Conservation (phyloP, 495 filamentous ascomycete species). For the Xylaria castorea region DNA sequence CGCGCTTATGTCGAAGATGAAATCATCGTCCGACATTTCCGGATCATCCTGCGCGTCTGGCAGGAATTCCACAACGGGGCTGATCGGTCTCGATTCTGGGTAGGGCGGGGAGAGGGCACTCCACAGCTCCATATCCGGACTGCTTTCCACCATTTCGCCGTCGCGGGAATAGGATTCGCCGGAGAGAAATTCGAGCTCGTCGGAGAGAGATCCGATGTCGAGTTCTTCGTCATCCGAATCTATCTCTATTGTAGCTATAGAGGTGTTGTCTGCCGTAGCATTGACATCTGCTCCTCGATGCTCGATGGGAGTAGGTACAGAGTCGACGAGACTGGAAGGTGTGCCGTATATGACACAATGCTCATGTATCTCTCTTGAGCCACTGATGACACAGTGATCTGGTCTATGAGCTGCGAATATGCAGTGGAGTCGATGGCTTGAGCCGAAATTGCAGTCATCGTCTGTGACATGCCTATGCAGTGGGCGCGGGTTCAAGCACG, state of each 20-base stretch:
- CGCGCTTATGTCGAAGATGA: not conserved
- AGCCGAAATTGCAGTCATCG: constrained; percentile 32
- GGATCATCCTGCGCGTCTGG: not conserved
- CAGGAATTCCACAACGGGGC: not conserved
- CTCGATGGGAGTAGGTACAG: not conserved
- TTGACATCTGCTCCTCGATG: not conserved
- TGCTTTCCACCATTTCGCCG: not conserved
- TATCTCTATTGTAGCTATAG: not conserved
- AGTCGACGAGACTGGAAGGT: not conserved
- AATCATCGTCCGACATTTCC: not conserved
- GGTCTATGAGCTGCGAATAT: constrained; percentile 32
- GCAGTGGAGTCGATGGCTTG: constrained; percentile 32
- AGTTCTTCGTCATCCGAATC: not conserved
- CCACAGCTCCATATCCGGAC: not conserved
- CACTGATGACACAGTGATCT: constrained; percentile 27
- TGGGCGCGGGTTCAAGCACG: constrained; percentile 28
- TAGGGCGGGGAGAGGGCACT: not conserved
- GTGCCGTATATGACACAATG: constrained; percentile 18
- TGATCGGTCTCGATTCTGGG: not conserved
- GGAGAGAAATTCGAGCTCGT: not conserved
- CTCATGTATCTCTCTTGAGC: constrained; percentile 26
- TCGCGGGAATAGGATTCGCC: not conserved
- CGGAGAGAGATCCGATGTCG: not conserved
- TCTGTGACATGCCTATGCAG: constrained; percentile 32
- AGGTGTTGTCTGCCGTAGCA: not conserved